Base-by-base conservation (phyloP, 805 yeast genomes). In the Starmerella bombicola region DNA sequence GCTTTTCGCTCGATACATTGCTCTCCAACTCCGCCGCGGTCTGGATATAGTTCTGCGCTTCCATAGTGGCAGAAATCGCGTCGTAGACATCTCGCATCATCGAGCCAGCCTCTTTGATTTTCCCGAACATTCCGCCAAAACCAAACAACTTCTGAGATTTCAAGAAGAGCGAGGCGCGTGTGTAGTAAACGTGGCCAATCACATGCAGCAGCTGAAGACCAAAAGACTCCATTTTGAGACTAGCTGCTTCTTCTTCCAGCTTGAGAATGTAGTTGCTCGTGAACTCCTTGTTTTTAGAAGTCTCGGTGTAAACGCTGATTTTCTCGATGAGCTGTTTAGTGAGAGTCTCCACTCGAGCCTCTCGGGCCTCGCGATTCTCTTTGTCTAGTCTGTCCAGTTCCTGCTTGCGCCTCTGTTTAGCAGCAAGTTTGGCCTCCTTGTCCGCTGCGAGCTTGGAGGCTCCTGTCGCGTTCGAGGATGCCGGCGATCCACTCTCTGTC, bases 181-280 rank as follows among this genome's bases (percentile, higher is more conserved):
- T 67, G 41, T 69, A 69, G 61, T 91, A 91, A 4, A 82, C 73
- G 45, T 70, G 71, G 16, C 97, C 96, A 46, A 91, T 79, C 16
- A 88, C 70, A 44, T 66, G 70, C 49, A 88, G 65, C 37, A 91
- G 67, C 61, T 88, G 94, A 37, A 88, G 62, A 12, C 99, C 99
- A 64, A 91, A 91, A 40, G 95, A 82, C 67, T 91, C 98, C 70
- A 84, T 74, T 60, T 91, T 91, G 56, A 91, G 66, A 46, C 80
- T 80, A 55, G 86, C 91, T 13, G 93, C 94, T 59, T 91, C 97
- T 53, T 78, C 75, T 46, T 68, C 69, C 50, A 81, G 69, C 57
- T 80, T 78, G 41, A 67, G 68, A 45, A 69, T 63, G 58, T 84
- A 88, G 0, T 79, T 69, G 5, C 60, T 58, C 38, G 78, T 67